Base-by-base conservation (phyloP, 495 filamentous ascomycete genomes). In the Xylaria telfairii region DNA sequence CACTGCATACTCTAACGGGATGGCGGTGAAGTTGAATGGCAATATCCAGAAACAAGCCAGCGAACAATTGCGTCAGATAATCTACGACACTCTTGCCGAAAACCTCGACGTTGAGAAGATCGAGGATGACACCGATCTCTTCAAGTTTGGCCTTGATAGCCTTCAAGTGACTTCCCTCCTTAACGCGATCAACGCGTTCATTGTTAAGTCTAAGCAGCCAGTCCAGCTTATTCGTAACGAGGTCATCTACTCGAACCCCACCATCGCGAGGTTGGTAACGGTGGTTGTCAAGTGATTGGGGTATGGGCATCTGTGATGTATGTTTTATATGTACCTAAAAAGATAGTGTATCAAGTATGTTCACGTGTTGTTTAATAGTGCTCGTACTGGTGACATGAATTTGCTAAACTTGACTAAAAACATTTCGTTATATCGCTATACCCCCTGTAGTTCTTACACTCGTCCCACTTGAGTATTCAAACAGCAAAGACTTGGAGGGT, bases 61-160 rank as follows among this genome's bases (percentile, higher is more conserved):
- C n/a, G 44, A n/a, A 47, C 19, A 6, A 47, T 19, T 47, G 44
- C 44, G 44, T n/a, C 49, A 54, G 13, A 28, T 24, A 24, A 54
- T 54, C 24, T 24, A 54, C 9, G 26, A 54, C 9, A 54, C 49
- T 0, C 49, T 54, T 13, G 26, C 21, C 8, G 49, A 54, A 28
- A 54, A 26, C 26, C 49, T 54, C 49, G 49, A 54, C 24, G 13
- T 54, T 3, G 49, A 54, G 8, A 17, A 5, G 0, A 24, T 54
- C 21, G 26, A 24, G 10, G 21, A 54, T 28, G 79, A 78, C 69
- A 77, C 77, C 0, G 80, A 81, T 61, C 76, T 81, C 28, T 81
- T 81, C 67, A 73, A 61, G 1, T 73, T 64, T 7, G 80, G 80
- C 15, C 64, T 88, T 39, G 85, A 89, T 73, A 88, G 85, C n/a